Evolutionary conservation across 2,329 filamentous ascomycete species (phyloP), one percentile per base, ranked within the genome.

Genomic region (Alternaria brassicae): DNA sequence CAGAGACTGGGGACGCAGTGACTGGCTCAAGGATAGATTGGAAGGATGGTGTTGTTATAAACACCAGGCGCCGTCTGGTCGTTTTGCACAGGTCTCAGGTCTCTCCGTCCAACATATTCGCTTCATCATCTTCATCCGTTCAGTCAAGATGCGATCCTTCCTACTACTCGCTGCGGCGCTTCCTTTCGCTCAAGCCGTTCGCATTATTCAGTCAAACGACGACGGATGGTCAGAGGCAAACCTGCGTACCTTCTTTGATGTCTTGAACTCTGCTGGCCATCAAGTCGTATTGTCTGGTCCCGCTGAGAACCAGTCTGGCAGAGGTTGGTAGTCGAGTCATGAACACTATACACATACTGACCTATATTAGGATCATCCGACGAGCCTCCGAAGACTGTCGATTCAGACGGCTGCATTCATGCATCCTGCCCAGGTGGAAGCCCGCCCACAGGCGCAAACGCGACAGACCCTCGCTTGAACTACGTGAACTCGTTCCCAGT

Each of bases 221-320:
- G 89, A 91, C 71, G 89, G 89, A 32, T 91, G 89, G 89, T 88
- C 89, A 5, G 89, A 91, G 78, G 83, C 83, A 39, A 90, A 91
- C 69, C 78, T 89, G 49, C 84, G 89, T 15, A 81, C 82, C 0
- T 79, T 91, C 51, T 85, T 89, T 76, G 76, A 85, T 52, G 80
- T 82, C 12, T 77, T 91, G 39, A 82, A 77, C 9, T 75, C 76
- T 2, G 82, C 84, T 2, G 86, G 86, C 0, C 84, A 91, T 66
- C 80, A 86, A 9, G 86, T 87, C 8, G 80, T 91, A 9, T 80
- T 92, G 6, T 90, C 88, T 0, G 86, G 81, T 0, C 89, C 89
- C 0, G 88, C 89, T 0, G 84, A 89, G 55, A 86, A 91, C 73
- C 77, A 89, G 72, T 90, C 88, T 15, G 89, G 87, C 47, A 82